Percentiles rank a stretch among this genome's conserved stretches.
Conservation (phyloP, 306 rosid genomes). For the Prunus dulcis region DNA sequence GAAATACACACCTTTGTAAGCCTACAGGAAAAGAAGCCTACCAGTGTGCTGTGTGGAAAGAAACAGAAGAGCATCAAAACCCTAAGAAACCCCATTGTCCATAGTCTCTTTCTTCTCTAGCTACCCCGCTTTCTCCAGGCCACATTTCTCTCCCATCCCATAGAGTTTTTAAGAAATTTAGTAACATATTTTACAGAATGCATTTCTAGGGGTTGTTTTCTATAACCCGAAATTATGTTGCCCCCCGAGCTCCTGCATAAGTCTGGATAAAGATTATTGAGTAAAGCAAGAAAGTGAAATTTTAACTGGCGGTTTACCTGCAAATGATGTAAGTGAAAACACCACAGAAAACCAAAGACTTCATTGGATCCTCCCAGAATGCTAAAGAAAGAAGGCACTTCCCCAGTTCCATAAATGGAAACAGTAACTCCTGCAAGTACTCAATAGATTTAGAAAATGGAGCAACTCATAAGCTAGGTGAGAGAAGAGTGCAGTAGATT, state of each 20-base stretch:
- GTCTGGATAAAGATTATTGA: background rate
- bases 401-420: slow-evolving; percentile 66
- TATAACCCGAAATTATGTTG: background rate
- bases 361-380: slow-evolving; percentile 82
- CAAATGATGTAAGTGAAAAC: slow-evolving; percentile 62
- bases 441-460: slow-evolving; percentile 12
- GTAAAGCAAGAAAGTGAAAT: slow-evolving; percentile 15
- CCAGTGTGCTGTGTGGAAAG: background rate
- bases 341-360: slow-evolving; percentile 68
- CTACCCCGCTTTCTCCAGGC: background rate
- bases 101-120: background rate
- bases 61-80: background rate
- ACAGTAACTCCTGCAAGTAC: slow-evolving; percentile 74
- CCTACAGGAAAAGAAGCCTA: slow-evolving; percentile 11
- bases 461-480: background rate
- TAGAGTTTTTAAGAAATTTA: background rate
- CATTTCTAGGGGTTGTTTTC: background rate
- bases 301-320: slow-evolving; percentile 54
- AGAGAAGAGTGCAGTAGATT: slow-evolving; percentile 1
- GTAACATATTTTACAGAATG: background rate
- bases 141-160: background rate
- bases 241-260: background rate
- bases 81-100: background rate
- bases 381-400: slow-evolving; percentile 68
- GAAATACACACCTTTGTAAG: slow-evolving; percentile 26